Evolutionary conservation across 202 grass and related monocot genomes (phyloP), one percentile per base, ranked within the genome.

Genomic region (Zoysia matrella): DNA sequence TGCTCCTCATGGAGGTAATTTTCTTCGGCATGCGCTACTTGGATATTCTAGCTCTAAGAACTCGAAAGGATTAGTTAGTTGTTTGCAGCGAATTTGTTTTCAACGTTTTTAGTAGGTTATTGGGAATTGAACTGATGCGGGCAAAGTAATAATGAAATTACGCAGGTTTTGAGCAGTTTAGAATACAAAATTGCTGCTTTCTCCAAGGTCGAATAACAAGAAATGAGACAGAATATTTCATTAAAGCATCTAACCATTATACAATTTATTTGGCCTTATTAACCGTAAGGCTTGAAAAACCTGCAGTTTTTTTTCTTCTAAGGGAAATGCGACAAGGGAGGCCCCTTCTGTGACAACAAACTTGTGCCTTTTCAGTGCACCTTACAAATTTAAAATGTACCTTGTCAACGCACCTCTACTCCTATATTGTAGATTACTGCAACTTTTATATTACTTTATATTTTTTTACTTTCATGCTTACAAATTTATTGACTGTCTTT

Each of bases 1-100:
- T 94, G 51, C 77, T 77, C 65, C 89, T 91, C 79, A 94, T 94
- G 92, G 92, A 91, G 92, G 92, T 94, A 86, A 42, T 52, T 63
- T 57, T 75, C 16, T 46, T 56, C 7, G 30, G 30, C 30, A 36
- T 75, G 72, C 13, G 4, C 16, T 53, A 53, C 15, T 74, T 66
- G 41, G 40, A 13, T 11, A 44, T 69, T 14, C 14, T 54, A 58
- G 18, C 3, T 3, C 1, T n/a, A 42, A 5, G 16, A 57, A 11
- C 41, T n/a, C 41, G 5, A 40, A 39, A 13, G 77, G 13, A 72
- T 65, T 70, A 55, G 71, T 10, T 14, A 61, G 10, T 42, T 9
- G 8, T 30, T 63, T 48, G 0, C 9, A 6, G 58, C 10, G 16
- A 8, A 2, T 18, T 60, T 7, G 2, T 22, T 2, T 60, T 18